Conservation (phyloP, 129 eudicot species). For the Daucus carota region DH1_v3.0 NC_030385.2:5655501-5656000, state of each 20-base stretch:
- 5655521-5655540: too few relatives aligned
- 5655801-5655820: conserved; percentile 83
- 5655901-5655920: background rate
- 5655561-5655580: background rate
- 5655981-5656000: conserved; percentile 49
- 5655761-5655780: conserved; percentile 3
- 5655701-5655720: background rate
- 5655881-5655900: background rate
- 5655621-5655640: conserved; percentile 97
- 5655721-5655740: too few relatives aligned
- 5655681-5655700: too few relatives aligned
- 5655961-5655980: background rate
- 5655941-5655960: background rate
- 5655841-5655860: conserved; percentile 98
- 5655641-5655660: conserved; percentile 92
- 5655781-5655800: background rate
- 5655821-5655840: conserved; percentile 81
- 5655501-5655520: too few relatives aligned
- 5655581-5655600: too few relatives aligned
- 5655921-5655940: background rate
- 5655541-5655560: background rate
- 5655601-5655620: conserved; percentile 43
- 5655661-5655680: conserved; percentile 80
- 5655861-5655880: conserved; percentile 81
- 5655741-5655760: background rate